These are phyloP conservation scores for Lippia alba DNA, from an alignment of 305 asterid genomes.

Conservation along the genomic window DNA sequence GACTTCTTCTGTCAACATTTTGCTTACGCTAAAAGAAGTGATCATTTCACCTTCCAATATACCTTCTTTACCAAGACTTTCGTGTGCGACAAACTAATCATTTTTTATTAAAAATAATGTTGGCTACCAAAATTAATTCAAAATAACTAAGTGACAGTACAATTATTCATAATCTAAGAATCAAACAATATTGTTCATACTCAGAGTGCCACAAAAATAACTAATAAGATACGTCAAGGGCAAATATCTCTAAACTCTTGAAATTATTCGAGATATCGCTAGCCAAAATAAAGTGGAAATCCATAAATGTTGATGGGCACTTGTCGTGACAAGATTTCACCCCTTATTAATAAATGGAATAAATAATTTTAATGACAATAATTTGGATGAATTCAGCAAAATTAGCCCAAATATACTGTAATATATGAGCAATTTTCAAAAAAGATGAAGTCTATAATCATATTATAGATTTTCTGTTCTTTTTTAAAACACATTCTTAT, in stretches of 20 bases:
- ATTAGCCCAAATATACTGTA: neutral
- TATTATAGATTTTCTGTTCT: too few species aligned
- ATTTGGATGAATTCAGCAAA: neutral
- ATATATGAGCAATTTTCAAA: neutral
- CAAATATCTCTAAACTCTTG: too few species aligned
- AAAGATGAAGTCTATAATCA: neutral
- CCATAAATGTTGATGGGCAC: too few species aligned
- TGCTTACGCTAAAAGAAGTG: slow-evolving; percentile 49
- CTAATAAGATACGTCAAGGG: too few species aligned
- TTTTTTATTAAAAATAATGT: neutral
- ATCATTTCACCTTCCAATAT: slow-evolving; percentile 53
- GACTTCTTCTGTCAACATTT: slow-evolving; percentile 27
- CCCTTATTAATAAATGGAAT: neutral
- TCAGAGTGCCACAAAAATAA: too few species aligned
- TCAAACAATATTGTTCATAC: too few species aligned
- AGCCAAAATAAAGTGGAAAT: too few species aligned
- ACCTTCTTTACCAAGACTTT: slow-evolving; percentile 43
- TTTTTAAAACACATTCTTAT: too few species aligned
- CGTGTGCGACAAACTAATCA: neutral
- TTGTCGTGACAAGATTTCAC: too few species aligned
- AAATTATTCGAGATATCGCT: too few species aligned
- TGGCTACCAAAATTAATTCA: neutral
- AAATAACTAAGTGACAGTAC: too few species aligned
- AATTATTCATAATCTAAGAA: too few species aligned
- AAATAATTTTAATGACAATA: neutral